A percentile compares a stretch with the other conserved stretches of the same genome.
Conservation (phyloP, 148 eudicot species). For the Rhododendron kiyosumense region DNA sequence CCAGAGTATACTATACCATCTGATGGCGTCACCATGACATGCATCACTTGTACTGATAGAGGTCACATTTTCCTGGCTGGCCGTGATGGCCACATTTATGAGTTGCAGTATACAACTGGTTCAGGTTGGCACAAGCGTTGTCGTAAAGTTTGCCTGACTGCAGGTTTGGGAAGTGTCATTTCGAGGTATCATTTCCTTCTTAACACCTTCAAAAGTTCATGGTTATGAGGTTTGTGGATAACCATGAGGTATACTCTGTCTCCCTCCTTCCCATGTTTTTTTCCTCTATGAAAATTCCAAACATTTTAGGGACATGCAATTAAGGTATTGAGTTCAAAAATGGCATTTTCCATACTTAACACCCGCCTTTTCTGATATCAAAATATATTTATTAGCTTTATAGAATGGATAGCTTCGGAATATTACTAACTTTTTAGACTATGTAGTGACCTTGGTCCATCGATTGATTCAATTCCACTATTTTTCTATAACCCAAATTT, state of each 20-base stretch:
- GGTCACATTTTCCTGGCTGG: slow-evolving; percentile 92
- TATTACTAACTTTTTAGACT: background rate
- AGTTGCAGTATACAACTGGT: slow-evolving; percentile 79
- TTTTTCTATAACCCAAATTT: background rate
- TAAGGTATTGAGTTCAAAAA: background rate
- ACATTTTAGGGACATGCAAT: background rate
- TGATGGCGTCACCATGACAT: slow-evolving; percentile 95
- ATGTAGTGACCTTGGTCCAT: background rate
- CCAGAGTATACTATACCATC: slow-evolving; percentile 85
- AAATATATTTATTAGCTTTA: background rate
- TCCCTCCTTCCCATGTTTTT: background rate
- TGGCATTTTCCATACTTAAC: background rate
- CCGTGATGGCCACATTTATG: slow-evolving; percentile 94
- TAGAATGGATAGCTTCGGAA: background rate
- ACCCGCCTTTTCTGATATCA: background rate
- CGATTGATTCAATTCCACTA: background rate
- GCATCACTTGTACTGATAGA: slow-evolving; percentile 72
- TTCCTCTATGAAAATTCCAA: background rate
- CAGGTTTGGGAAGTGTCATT: slow-evolving; percentile 77
- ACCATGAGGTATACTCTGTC: background rate
- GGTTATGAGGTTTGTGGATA: background rate
- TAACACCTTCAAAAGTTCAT: background rate
- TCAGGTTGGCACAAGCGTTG: slow-evolving; percentile 93
- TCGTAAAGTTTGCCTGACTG: slow-evolving; percentile 92
- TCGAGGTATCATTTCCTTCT: slow-evolving; percentile 57